A percentile compares a stretch with the other conserved stretches of the same genome.
Conservation (phyloP, 768 basidiomycete genomes). For the Gymnopilus junonius region DNA sequence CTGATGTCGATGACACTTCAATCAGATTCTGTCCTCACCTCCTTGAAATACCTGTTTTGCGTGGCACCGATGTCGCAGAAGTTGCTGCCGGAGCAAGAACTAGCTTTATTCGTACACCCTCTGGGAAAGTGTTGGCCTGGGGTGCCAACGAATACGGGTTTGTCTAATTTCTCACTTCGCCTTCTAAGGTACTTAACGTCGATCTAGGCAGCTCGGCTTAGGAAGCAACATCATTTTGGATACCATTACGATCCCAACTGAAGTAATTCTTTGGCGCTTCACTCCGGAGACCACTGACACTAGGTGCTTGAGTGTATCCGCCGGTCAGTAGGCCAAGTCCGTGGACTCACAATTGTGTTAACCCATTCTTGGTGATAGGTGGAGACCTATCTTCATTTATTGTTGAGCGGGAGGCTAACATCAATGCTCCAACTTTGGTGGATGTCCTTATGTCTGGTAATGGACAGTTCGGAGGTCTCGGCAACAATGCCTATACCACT, state of each 20-base stretch:
- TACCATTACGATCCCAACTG: slow-evolving; percentile 81
- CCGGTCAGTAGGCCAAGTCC: slow-evolving; percentile 47
- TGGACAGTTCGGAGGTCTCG: slow-evolving; percentile 82
- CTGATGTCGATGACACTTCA: slow-evolving; percentile 38
- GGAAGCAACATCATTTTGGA: slow-evolving; percentile 66
- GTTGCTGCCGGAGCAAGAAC: slow-evolving; percentile 73
- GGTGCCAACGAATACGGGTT: slow-evolving; percentile 90
- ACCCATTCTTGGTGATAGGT: slow-evolving; percentile 40
- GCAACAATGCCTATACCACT: slow-evolving; percentile 68
- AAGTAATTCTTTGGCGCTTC: slow-evolving; percentile 73
- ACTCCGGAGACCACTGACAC: slow-evolving; percentile 53
- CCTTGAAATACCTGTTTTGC: slow-evolving; percentile 78
- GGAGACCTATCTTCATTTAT: slow-evolving; percentile 81
- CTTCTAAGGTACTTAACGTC: slow-evolving; percentile 2
- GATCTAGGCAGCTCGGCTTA: slow-evolving; percentile 76
- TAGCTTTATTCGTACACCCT: slow-evolving; percentile 70
- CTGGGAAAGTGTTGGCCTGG: slow-evolving; percentile 83
- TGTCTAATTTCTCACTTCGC: slow-evolving; percentile 17
- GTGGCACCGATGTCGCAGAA: slow-evolving; percentile 64
- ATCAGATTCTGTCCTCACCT: slow-evolving; percentile 72
- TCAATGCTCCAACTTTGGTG: slow-evolving; percentile 28
- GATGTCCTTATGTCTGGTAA: slow-evolving; percentile 79
- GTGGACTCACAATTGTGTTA: neutral
- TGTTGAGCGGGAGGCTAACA: slow-evolving; percentile 51
- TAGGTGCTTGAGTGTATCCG: slow-evolving; percentile 66